phyloP scores from a whole-genome alignment of 1,139 yeast species.

The Pichia sp. region DNA sequence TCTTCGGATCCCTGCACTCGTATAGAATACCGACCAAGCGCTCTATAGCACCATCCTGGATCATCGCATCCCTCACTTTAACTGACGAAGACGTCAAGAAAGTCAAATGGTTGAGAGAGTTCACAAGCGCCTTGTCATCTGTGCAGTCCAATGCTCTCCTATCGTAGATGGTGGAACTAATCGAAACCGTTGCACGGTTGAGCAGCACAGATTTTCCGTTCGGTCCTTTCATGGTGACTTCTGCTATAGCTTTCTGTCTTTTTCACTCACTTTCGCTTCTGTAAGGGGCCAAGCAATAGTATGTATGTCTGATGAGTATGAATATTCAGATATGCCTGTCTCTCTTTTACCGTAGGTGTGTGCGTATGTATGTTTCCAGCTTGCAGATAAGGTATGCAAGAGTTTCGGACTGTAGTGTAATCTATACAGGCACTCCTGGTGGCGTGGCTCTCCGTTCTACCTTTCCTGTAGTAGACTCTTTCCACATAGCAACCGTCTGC shows the following conservation, averaged over 20 bases:
- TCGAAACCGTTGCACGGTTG: conserved; percentile 86
- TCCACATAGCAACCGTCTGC: neutral
- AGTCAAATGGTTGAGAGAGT: conserved; percentile 85
- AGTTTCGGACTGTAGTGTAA: neutral
- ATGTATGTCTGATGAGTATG: too few species aligned
- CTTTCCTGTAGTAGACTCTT: neutral
- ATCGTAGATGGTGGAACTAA: conserved; percentile 84
- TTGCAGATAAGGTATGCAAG: neutral
- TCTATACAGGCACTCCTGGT: neutral
- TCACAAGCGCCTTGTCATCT: conserved; percentile 83
- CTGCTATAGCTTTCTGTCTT: neutral
- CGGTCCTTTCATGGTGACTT: conserved; percentile 68
- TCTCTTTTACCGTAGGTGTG: neutral
- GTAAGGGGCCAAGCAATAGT: neutral
- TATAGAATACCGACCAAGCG: conserved; percentile 80
- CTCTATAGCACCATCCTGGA: conserved; percentile 92
- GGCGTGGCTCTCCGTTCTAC: neutral
- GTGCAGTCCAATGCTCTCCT: conserved; percentile 90
- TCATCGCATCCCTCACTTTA: conserved; percentile 83
- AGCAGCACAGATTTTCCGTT: conserved; percentile 74
- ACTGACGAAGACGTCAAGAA: conserved; percentile 82
- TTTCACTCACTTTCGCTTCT: neutral
- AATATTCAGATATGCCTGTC: neutral
- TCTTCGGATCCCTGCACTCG: conserved; percentile 60
- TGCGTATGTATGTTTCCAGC: neutral